phyloP scores from a whole-genome alignment of 140 eudicot species.

The Flaveria floridana region DNA sequence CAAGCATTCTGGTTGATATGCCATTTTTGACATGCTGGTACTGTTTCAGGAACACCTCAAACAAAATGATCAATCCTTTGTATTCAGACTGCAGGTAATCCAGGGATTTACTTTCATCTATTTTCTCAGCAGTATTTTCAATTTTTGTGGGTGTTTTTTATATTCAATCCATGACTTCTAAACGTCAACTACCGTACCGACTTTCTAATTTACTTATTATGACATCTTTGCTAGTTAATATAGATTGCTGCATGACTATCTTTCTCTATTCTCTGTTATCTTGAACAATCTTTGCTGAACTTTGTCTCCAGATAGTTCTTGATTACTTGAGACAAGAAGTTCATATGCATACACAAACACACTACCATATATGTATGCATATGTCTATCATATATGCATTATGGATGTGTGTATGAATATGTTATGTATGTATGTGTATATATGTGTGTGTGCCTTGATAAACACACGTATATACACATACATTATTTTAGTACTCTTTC shows the following conservation, averaged over 20 bases:
- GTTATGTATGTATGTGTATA: background rate
- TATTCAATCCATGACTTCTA: background rate
- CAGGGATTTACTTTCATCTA: conserved; percentile 15
- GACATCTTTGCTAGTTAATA: conserved; percentile 1
- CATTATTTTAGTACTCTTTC: background rate
- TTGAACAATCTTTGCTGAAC: background rate
- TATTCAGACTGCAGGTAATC: conserved; percentile 88
- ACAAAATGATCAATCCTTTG: conserved; percentile 86
- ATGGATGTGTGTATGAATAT: background rate
- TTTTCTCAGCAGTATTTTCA: background rate
- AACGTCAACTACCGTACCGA: background rate
- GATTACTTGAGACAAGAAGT: background rate
- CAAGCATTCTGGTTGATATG: too few species aligned
- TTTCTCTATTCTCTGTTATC: background rate
- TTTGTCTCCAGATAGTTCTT: background rate
- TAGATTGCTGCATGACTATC: background rate
- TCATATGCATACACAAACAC: background rate
- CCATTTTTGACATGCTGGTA: conserved; percentile 21
- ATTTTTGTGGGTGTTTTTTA: background rate
- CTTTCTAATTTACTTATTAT: background rate
- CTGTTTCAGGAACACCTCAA: conserved; percentile 84
- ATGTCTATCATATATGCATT: background rate
- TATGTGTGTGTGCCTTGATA: background rate
- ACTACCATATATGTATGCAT: background rate
- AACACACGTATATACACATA: background rate